Evolutionary conservation across 768 basidiomycete genomes (phyloP).

Genomic region (Coprinopsis strossmayeri): DNA sequence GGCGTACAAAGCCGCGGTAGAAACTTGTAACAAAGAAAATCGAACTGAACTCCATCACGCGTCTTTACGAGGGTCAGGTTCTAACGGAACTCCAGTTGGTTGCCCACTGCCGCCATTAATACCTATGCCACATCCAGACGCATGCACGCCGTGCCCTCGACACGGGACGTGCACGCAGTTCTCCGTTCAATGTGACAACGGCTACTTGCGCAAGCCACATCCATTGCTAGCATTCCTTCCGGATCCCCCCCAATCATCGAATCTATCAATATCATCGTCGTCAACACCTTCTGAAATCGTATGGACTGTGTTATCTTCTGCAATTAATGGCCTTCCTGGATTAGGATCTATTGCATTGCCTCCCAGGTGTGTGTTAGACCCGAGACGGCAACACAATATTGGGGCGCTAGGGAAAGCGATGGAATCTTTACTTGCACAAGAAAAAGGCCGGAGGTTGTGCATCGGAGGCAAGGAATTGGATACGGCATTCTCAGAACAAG

Average conservation of each 20-base stretch:
- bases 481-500: constrained; percentile 31
- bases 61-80: constrained; percentile 16
- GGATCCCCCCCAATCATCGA: constrained; percentile 25
- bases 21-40: constrained; percentile 53
- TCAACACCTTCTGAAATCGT: constrained; percentile 31
- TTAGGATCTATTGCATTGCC: constrained; percentile 74
- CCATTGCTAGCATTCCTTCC: constrained; percentile 48
- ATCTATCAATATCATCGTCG: constrained; percentile 33
- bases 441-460: constrained; percentile 62
- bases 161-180: constrained; percentile 57
- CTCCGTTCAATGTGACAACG: constrained; percentile 58
- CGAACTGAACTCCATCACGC: constrained; percentile 35
- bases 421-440: constrained; percentile 54
- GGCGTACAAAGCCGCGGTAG: constrained; percentile 36
- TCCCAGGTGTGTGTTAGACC: constrained; percentile 73
- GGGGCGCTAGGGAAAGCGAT: constrained; percentile 70
- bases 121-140: constrained; percentile 50
- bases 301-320: constrained; percentile 40
- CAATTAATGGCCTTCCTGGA: constrained; percentile 65
- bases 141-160: constrained; percentile 68
- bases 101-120: constrained; percentile 53
- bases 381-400: constrained; percentile 64
- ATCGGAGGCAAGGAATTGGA: constrained; percentile 33
- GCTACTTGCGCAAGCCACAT: constrained; percentile 61
- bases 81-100: constrained; percentile 25